Conservation (phyloP, 352 stramenopile species). For the Phytophthora nicotianae region DNA sequence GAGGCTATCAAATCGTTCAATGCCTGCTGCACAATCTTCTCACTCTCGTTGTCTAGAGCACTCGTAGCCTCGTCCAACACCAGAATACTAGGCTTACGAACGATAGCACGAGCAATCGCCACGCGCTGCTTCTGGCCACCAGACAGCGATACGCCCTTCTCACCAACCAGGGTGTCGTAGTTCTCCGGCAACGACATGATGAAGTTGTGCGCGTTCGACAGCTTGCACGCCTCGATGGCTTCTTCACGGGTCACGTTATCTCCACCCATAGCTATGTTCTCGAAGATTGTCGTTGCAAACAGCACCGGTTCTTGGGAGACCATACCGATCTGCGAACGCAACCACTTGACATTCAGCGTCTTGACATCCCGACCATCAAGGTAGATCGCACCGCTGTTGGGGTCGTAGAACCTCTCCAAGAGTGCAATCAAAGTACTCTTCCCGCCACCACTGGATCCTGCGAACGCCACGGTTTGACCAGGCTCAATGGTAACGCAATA, state of each 20-base stretch:
- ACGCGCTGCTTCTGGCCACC: conserved; percentile 63
- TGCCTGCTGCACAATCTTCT: conserved; percentile 48
- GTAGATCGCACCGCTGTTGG: conserved; percentile 56
- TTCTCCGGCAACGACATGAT: conserved; percentile 88
- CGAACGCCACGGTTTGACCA: conserved; percentile 86
- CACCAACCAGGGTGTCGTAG: conserved; percentile 85
- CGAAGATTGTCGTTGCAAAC: conserved; percentile 80
- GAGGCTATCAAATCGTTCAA: conserved; percentile 39
- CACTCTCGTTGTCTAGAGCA: conserved; percentile 24
- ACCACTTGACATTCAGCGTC: conserved; percentile 68
- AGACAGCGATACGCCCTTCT: conserved; percentile 57
- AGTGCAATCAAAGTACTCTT: conserved; percentile 88
- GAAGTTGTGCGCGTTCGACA: conserved; percentile 90
- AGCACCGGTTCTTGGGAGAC: conserved; percentile 84
- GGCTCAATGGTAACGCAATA: conserved; percentile 76
- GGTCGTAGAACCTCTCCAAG: conserved; percentile 87
- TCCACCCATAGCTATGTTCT: conserved; percentile 90
- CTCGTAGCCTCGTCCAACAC: conserved; percentile 26
- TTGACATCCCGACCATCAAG: conserved; percentile 77
- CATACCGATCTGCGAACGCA: conserved; percentile 63
- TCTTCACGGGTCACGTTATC: conserved; percentile 59
- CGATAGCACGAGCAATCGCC: conserved; percentile 22
- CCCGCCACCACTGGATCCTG: conserved; percentile 86
- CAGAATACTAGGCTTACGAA: conserved; percentile 22
- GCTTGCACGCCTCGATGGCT: conserved; percentile 76